Evolutionary conservation across 108 stramenopile species (phyloP), one percentile per base, ranked within the genome.

Genomic region (Cylindrotheca fusiformis): DNA sequence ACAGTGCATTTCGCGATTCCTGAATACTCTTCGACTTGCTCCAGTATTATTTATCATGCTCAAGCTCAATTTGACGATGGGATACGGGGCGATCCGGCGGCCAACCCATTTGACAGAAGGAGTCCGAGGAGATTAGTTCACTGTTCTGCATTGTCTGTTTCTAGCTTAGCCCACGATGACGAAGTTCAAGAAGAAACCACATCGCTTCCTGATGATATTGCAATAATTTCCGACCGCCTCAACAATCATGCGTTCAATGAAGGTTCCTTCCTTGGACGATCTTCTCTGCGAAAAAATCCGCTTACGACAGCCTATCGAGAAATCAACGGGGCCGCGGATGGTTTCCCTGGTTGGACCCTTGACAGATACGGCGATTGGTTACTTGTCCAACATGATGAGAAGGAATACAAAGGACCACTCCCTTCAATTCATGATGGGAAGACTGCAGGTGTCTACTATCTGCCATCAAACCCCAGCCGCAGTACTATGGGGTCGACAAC

Each of bases 401-500:
- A 69, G 53, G 69, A 80, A 25, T 76, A 77, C 47, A 67, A 74
- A 60, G 90, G 90, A 30, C 90, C 90, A 24, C 52, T 91, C 19
- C 90, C 90, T 14, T 88, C 86, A 2, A 80, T 91, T 44, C 90
- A 91, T 67, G 90, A 91, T 59, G 85, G 86, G n/a, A 59, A 83
- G 36, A 91, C 90, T 21, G 71, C 65, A 21, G 90, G 90, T 17
- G 83, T 91, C 12, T 91, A 91, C 58, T 82, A 83, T 48, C 55
- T 91, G 2, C 71, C 83, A 24, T 65, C 85, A 14, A 68, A 75
- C 48, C 72, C 60, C n/a, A 83, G 88, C 65, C 78, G 84, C 28
- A 75, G 77, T 2, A 57, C 75, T 20, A 87, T 87, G 84, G 86
- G 86, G 32, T 57, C 63, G 3, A 69, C 63, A 24, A 57, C 75